Evolutionary conservation across 129 eudicot species (phyloP), one percentile per base, ranked within the genome.

Genomic region (Pseudognaphalium luteoalbum): DNA sequence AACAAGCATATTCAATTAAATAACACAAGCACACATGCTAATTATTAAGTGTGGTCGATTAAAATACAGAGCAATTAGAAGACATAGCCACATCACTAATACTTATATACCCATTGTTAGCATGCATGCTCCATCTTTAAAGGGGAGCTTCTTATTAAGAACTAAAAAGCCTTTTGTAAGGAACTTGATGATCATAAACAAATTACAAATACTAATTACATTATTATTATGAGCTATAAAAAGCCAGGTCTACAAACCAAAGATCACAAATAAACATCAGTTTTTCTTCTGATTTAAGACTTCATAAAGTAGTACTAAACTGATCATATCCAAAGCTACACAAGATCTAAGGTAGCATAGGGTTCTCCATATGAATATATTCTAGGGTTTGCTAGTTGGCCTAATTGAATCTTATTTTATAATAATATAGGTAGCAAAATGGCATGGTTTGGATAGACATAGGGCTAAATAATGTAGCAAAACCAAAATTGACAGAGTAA

Each of bases 311-410:
- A 86, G 42, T 71, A 83, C 65, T 64, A 32, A 28, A 47, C 54
- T 47, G 68, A 70, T 78, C 76, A 81, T 65, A 79, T 74, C 83
- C 85, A 86, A 77, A 73, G 74, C 74, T 75, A 82, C 84, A 83
- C 83, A 83, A 69, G 81, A 74, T 84, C 81, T 80, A 80, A 68
- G 73, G 60, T 28, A n/a, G 64, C 67, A 71, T 84, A 84, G 86
- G 80, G 86, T 80, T 77, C 82, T 81, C 81, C 81, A 72, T 77
- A 88, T 76, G 67, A 75, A 76, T 80, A 84, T 83, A 76, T 69
- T 83, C 83, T 89, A 85, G 89, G 90, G 90, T 82, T 88, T 88
- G 75, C 81, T 77, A 85, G 72, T 15, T 78, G 83, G 71, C 78
- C 84, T 77, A 83, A 56, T 51, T 78, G 83, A 81, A 65, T 51